These are phyloP conservation scores for Picea sitchensis DNA, from an alignment of 75 land plant genomes.

Conservation along the genomic window DNA sequence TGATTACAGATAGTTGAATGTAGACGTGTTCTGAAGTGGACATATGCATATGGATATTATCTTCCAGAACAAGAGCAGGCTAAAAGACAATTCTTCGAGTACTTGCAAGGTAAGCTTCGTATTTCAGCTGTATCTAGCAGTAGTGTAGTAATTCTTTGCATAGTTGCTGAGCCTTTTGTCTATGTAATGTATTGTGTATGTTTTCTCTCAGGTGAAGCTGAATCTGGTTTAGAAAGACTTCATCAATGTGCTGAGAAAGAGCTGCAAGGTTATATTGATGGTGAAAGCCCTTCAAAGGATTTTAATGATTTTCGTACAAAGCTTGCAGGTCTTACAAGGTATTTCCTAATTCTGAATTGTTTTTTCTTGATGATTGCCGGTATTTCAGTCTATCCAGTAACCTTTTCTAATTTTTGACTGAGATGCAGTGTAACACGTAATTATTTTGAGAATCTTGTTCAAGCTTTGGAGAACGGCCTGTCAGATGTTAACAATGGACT, in stretches of 20 bases:
- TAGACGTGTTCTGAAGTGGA: constrained; percentile 89
- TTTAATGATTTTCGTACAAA: constrained; percentile 96
- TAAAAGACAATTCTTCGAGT: constrained; percentile 83
- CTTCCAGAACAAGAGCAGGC: constrained; percentile 80
- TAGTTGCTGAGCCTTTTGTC: not conserved
- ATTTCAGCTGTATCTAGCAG: not conserved
- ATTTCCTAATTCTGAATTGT: not conserved
- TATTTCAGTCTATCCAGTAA: not conserved
- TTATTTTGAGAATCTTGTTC: constrained; percentile 94
- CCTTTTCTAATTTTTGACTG: not conserved
- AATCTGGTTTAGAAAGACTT: constrained; percentile 87
- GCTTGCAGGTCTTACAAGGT: constrained; percentile 95
- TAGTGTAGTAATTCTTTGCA: not conserved
- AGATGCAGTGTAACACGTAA: constrained; percentile 81
- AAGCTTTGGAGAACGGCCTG: constrained; percentile 83
- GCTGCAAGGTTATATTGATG: constrained; percentile 60
- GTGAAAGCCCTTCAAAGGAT: constrained; percentile 46
- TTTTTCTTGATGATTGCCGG: not conserved
- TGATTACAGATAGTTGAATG: constrained; percentile 88
- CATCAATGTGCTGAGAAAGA: constrained; percentile 99
- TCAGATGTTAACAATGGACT: constrained; percentile 60
- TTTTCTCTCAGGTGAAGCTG: constrained; percentile 80
- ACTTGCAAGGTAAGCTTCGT: constrained; percentile 72
- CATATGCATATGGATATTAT: constrained; percentile 95
- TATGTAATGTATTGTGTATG: not conserved